A percentile compares a stretch with the other conserved stretches of the same genome.
phyloP scores from a whole-genome alignment of 1,284 basidiomycete species.

The Anthracocystis setariae region DNA sequence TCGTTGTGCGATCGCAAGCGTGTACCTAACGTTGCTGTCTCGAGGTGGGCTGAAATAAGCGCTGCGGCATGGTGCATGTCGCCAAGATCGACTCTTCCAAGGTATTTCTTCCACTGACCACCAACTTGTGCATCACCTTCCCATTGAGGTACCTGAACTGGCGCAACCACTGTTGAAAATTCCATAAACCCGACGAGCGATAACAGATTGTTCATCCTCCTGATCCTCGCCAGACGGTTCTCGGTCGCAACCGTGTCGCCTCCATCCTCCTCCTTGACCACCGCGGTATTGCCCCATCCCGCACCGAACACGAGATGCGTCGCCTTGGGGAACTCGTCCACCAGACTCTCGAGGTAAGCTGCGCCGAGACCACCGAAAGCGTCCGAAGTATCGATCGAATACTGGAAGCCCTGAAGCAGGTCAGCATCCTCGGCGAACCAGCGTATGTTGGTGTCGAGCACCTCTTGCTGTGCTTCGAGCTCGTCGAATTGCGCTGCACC shows the following conservation, averaged over 20 bases:
- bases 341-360: slow-evolving; percentile 48
- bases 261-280: slow-evolving; percentile 9
- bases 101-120: slow-evolving; percentile 16
- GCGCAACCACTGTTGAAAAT: slow-evolving; percentile 42
- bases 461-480: slow-evolving; percentile 52
- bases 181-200: slow-evolving; percentile 42
- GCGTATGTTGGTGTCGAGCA: slow-evolving; percentile 58
- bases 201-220: slow-evolving; percentile 57
- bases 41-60: slow-evolving; percentile 55
- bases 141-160: slow-evolving; percentile 32
- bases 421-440: slow-evolving; percentile 64
- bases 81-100: slow-evolving; percentile 26
- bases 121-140: slow-evolving; percentile 17
- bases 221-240: slow-evolving; percentile 30
- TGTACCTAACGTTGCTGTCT: slow-evolving; percentile 60
- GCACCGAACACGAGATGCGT: slow-evolving; percentile 44
- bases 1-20: slow-evolving; percentile 44
- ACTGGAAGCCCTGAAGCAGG: slow-evolving; percentile 57
- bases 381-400: slow-evolving; percentile 53
- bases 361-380: slow-evolving; percentile 54
- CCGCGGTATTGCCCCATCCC: slow-evolving; percentile 40
- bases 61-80: slow-evolving; percentile 55
- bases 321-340: slow-evolving; percentile 61
- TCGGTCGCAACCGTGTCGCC: slow-evolving; percentile 11
- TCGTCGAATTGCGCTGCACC: slow-evolving; percentile 37